Evolutionary conservation across 306 rosid species (phyloP), one percentile per base, ranked within the genome.

Genomic region (Comarum palustre): DNA sequence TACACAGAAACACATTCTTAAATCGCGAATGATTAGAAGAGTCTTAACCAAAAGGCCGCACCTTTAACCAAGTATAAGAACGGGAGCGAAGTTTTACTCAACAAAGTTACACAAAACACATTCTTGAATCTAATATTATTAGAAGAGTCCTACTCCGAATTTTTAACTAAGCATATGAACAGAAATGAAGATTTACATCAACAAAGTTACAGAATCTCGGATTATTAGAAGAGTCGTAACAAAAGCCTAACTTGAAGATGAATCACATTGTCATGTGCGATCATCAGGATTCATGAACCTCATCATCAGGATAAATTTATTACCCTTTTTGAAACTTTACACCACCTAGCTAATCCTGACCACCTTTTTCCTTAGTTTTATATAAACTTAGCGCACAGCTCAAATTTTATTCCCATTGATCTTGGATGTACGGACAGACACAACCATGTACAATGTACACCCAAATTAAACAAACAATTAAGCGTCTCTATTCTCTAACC

Each of bases 221-320:
- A 17, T 48, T 17, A 17, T 48, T 48, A 16, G 52, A 47, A 47
- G 7, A 4, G 8, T 16, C 8, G 15, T 47, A n/a, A 1, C 36
- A 48, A 64, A 77, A 77, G 80, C 73, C 75, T 45, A 69, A 79
- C 64, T 58, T 31, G 50, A 32, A 68, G 82, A 79, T 47, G 12
- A 20, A 25, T 16, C 66, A 41, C 27, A 50, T 17, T 32, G 78
- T 75, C 81, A 85, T 78, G 85, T 80, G 84, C 8, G 48, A 78
- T 86, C 78, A 78, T 69, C 73, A 39, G 58, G 57, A 73, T 51
- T 73, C 52, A 58, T 69, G 50, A 16, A 32, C 75, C 66, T 4
- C 31, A 12, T 17, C n/a, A n/a, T n/a, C n/a, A n/a, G n/a, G n/a
- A n/a, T n/a, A n/a, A n/a, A n/a, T n/a, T n/a, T n/a, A 27, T 41